A percentile compares a stretch with the other conserved stretches of the same genome.
Conservation (phyloP, 768 basidiomycete genomes). For the Rhizopogon sp. region DNA sequence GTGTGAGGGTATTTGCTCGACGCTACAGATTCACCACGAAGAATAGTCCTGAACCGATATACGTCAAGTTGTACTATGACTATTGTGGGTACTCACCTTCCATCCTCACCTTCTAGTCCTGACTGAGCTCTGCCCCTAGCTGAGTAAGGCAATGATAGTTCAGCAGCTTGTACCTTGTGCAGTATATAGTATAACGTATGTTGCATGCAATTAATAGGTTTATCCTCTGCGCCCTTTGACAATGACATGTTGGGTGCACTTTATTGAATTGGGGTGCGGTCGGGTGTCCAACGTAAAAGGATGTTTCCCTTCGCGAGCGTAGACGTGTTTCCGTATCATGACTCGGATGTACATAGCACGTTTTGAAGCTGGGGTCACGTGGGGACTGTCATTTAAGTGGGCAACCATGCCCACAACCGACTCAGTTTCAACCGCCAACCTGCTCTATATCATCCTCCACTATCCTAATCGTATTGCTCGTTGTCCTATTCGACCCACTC, state of each 20-base stretch:
- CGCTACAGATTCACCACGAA: constrained; percentile 49
- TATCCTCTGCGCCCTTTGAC: background rate
- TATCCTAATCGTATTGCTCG: background rate
- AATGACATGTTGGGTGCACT: too few species aligned
- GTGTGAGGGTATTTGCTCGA: constrained; percentile 47
- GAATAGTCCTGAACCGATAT: background rate
- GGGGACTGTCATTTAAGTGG: constrained; percentile 24
- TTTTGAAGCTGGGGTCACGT: constrained; percentile 14
- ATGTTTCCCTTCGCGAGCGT: too few species aligned
- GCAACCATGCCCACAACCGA: background rate
- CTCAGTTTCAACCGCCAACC: background rate
- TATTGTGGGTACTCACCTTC: background rate
- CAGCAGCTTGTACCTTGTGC: background rate
- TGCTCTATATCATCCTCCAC: background rate
- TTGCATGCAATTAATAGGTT: background rate
- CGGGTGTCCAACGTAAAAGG: too few species aligned
- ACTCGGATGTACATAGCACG: too few species aligned
- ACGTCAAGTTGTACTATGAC: background rate
- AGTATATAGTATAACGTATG: background rate
- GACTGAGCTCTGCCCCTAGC: background rate
- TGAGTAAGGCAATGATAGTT: background rate
- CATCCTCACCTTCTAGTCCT: background rate
- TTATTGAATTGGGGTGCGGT: too few species aligned
- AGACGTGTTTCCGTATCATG: too few species aligned
- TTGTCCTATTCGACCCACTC: constrained; percentile 5